Percentiles rank a stretch among this genome's conserved stretches.
Evolutionary conservation across 768 basidiomycete genomes (phyloP).

Genomic region (Rhodotorula babjevae): DNA sequence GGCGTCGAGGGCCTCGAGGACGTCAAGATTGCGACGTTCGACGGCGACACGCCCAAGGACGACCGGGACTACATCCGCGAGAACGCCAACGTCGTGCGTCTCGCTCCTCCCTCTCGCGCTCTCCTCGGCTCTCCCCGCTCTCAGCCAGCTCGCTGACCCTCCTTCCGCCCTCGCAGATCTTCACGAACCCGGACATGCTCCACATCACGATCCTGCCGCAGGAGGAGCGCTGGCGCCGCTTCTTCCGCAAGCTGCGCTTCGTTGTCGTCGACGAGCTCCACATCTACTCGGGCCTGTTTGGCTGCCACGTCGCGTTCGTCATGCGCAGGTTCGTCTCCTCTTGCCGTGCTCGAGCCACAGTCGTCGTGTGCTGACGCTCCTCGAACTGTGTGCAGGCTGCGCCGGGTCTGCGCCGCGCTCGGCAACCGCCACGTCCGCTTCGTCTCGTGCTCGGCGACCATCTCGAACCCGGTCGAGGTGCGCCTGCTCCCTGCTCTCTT

Average conservation of each 20-base stretch:
- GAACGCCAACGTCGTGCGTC: constrained; percentile 49
- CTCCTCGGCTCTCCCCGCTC: too few species aligned
- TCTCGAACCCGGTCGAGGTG: constrained; percentile 60
- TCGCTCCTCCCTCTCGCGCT: too few species aligned
- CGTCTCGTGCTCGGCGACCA: constrained; percentile 83
- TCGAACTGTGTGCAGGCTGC: constrained; percentile 8
- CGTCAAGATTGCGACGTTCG: constrained; percentile 69
- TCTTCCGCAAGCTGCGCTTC: constrained; percentile 69
- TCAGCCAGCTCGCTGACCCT: not conserved
- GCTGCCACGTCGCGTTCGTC: constrained; percentile 77
- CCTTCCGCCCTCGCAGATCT: constrained; percentile 51
- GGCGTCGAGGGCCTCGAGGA: constrained; percentile 62
- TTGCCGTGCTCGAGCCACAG: too few species aligned
- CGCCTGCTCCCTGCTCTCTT: not conserved
- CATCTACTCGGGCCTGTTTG: constrained; percentile 74
- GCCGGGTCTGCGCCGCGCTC: constrained; percentile 39
- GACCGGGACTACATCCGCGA: constrained; percentile 64
- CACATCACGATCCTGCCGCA: constrained; percentile 78
- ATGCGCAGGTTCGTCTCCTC: constrained; percentile 69
- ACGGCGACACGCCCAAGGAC: constrained; percentile 79
- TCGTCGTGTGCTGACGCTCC: not conserved
- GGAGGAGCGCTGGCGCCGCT: constrained; percentile 80
- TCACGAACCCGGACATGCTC: constrained; percentile 86
- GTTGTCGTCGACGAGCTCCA: constrained; percentile 74
- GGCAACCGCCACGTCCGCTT: constrained; percentile 50